Evolutionary conservation across 306 rosid species (phyloP).

Genomic region (Fragaria ananassa): DNA sequence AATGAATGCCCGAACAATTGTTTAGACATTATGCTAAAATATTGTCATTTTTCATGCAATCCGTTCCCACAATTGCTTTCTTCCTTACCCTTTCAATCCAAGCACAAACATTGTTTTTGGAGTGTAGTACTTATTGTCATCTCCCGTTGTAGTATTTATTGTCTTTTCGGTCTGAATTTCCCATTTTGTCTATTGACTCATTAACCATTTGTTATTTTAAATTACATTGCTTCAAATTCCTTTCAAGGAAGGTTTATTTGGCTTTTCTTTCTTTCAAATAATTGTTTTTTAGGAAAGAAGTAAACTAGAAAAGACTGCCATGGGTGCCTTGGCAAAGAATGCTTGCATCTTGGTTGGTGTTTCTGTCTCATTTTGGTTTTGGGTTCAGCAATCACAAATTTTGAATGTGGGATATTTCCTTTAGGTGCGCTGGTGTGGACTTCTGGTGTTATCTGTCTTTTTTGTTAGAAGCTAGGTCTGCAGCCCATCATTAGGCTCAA

Average conservation of each 20-base stretch:
- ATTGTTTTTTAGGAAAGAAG: neutral
- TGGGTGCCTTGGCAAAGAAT: neutral
- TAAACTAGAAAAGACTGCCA: neutral
- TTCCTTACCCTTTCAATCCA: neutral
- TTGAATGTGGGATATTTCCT: too few species aligned
- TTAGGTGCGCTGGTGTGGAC: neutral
- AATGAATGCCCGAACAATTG: neutral
- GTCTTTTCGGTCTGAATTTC: neutral
- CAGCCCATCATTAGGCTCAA: neutral
- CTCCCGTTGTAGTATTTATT: neutral
- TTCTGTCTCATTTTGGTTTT: neutral
- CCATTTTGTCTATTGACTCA: neutral
- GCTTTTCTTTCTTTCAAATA: neutral
- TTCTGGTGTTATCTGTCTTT: neutral
- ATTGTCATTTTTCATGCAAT: neutral
- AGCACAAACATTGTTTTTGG: neutral
- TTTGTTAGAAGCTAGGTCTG: neutral
- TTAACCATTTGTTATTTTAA: neutral
- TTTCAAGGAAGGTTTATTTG: neutral
- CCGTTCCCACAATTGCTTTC: neutral
- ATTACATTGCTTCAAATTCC: neutral
- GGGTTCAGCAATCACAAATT: neutral
- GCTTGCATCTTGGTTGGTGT: neutral
- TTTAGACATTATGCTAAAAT: neutral
- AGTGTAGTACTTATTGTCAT: neutral